Conservation (phyloP, 768 basidiomycete species). For the Hypsizygus marmoreus region DNA sequence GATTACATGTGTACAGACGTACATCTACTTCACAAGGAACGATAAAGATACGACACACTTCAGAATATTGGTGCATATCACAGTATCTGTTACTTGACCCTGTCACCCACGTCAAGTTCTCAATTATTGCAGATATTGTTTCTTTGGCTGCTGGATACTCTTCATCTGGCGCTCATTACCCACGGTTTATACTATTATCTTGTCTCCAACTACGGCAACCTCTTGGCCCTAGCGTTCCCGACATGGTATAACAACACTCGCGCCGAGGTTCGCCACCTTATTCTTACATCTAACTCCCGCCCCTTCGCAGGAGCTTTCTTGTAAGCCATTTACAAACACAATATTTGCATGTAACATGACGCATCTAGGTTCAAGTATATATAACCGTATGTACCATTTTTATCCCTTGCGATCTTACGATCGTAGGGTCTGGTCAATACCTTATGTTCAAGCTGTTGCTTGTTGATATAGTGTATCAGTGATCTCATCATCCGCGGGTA, state of each 20-base stretch:
- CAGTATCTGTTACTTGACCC: background rate
- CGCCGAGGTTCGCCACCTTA: background rate
- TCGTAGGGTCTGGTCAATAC: background rate
- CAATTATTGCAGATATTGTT: conserved; percentile 19
- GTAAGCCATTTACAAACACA: conserved; percentile 13
- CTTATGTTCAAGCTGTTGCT: background rate
- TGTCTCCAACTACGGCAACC: conserved; percentile 33
- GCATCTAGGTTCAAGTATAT: background rate
- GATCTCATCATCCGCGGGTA: conserved; percentile 34
- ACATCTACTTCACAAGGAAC: conserved; percentile 37
- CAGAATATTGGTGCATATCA: conserved; percentile 29
- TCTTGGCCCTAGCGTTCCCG: conserved; percentile 22
- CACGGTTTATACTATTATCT: conserved; percentile 38
- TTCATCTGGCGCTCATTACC: conserved; percentile 34
- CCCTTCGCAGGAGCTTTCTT: conserved; percentile 10
- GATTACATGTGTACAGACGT: conserved; percentile 41
- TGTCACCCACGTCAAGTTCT: background rate
- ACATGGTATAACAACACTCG: too few species aligned
- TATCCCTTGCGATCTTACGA: conserved; percentile 6
- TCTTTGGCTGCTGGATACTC: conserved; percentile 36
- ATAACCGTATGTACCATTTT: background rate
- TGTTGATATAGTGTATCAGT: conserved; percentile 17
- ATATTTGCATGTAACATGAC: too few species aligned
- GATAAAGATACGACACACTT: conserved; percentile 28
- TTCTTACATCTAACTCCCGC: background rate